These are phyloP conservation scores for Claviceps sp. DNA, from an alignment of 2,329 filamentous ascomycete species.

Conservation along the genomic window DNA sequence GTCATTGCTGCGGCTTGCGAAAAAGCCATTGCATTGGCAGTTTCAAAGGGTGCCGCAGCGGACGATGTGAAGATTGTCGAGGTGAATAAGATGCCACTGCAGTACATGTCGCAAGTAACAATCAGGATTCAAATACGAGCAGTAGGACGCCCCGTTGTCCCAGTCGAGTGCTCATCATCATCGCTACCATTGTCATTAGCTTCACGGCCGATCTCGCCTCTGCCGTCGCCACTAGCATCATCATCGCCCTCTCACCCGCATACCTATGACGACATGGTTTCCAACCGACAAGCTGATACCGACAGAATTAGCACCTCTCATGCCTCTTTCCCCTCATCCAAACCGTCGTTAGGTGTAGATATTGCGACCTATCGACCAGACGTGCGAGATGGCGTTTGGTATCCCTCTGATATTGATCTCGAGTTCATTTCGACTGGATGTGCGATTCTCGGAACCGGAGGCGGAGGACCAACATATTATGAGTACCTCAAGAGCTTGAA, in stretches of 20 bases:
- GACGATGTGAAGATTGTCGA: constrained; percentile 29
- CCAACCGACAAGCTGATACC: constrained; percentile 13
- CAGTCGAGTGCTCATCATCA: constrained; percentile 8
- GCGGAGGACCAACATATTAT: constrained; percentile 24
- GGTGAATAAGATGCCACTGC: constrained; percentile 28
- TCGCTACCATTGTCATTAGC: background rate
- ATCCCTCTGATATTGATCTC: constrained; percentile 22
- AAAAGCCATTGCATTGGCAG: constrained; percentile 17
- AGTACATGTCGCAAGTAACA: constrained; percentile 22
- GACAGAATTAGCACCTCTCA: constrained; percentile 17
- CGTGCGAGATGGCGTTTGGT: constrained; percentile 19
- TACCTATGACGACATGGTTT: background rate
- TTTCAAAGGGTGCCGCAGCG: constrained; percentile 17
- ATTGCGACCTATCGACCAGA: constrained; percentile 18
- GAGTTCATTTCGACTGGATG: constrained; percentile 23
- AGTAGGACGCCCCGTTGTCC: constrained; percentile 20
- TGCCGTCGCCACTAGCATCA: background rate
- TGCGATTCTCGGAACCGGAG: constrained; percentile 23
- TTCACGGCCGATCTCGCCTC: background rate
- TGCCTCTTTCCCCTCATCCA: constrained; percentile 17
- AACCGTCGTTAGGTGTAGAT: constrained; percentile 18
- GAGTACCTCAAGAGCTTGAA: constrained; percentile 31
- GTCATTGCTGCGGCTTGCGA: constrained; percentile 26
- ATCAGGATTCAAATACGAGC: constrained; percentile 22
- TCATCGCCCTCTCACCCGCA: constrained; percentile 1